These are phyloP conservation scores for Vanderwaltozyma yarrowii DNA, from an alignment of 805 yeast species.

Conservation along the genomic window DNA sequence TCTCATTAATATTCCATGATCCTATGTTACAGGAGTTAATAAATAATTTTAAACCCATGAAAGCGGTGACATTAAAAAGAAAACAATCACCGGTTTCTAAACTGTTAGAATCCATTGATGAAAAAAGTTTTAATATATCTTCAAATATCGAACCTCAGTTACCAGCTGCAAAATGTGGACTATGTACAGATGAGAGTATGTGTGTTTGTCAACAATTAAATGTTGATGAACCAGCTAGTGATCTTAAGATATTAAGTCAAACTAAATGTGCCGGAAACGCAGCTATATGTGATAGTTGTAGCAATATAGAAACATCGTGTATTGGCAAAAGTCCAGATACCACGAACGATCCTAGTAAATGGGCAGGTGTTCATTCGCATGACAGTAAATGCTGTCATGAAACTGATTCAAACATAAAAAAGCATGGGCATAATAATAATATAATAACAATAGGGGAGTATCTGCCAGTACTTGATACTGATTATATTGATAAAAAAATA, in stretches of 20 bases:
- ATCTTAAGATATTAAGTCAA: too few species aligned
- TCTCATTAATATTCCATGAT: slow-evolving; percentile 28
- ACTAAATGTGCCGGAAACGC: slow-evolving; percentile 34
- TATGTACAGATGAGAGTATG: slow-evolving; percentile 85
- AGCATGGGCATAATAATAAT: too few species aligned
- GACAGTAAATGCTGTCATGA: background rate
- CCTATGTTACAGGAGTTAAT: background rate
- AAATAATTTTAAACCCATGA: slow-evolving; percentile 36
- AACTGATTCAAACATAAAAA: too few species aligned
- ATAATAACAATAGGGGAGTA: background rate
- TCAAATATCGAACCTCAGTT: slow-evolving; percentile 1
- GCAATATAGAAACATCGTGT: slow-evolving; percentile 25
- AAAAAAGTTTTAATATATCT: slow-evolving; percentile 15
- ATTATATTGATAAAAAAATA: too few species aligned
- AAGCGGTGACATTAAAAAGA: slow-evolving; percentile 31
- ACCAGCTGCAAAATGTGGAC: slow-evolving; percentile 51
- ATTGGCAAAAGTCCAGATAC: slow-evolving; percentile 4
- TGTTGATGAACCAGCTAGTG: slow-evolving; percentile 3
- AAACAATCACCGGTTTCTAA: too few species aligned
- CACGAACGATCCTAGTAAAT: background rate
- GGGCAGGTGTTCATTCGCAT: too few species aligned
- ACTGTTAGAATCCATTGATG: too few species aligned
- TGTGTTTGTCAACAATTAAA: slow-evolving; percentile 83
- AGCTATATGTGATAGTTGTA: slow-evolving; percentile 45
- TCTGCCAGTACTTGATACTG: background rate